A percentile compares a stretch with the other conserved stretches of the same genome.
Evolutionary conservation across 805 yeast genomes (phyloP).

Genomic region (Hanseniaspora guilliermondii): DNA sequence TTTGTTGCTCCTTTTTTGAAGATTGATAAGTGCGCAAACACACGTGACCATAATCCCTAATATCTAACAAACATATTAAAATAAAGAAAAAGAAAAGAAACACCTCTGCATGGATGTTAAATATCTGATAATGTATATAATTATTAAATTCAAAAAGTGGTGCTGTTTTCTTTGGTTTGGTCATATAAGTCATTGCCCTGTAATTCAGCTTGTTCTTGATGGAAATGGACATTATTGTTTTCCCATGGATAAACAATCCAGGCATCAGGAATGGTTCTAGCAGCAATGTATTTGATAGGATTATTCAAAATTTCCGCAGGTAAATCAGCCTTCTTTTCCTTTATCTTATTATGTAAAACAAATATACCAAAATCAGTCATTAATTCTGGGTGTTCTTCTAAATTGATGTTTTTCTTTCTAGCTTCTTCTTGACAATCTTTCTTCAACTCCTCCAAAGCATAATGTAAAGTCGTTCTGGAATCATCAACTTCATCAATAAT

Average conservation of each 20-base stretch:
- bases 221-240: slow-evolving; percentile 59
- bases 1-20: too few species aligned
- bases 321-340: slow-evolving; percentile 59
- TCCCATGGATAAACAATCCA: slow-evolving; percentile 92
- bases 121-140: neutral
- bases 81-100: neutral
- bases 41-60: too few species aligned
- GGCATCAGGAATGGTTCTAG: slow-evolving; percentile 60
- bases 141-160: neutral
- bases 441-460: slow-evolving; percentile 61
- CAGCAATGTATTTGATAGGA: slow-evolving; percentile 53
- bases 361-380: slow-evolving; percentile 59
- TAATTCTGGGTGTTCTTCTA: slow-evolving; percentile 32
- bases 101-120: too few species aligned
- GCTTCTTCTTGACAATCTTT: slow-evolving; percentile 59
- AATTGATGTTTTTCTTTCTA: slow-evolving; percentile 36
- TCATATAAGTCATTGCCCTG: slow-evolving; percentile 55
- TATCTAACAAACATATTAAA: too few species aligned
- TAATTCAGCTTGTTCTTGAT: slow-evolving; percentile 55
- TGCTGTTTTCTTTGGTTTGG: slow-evolving; percentile 18
- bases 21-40: too few species aligned
- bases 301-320: slow-evolving; percentile 51
- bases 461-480: slow-evolving; percentile 72
- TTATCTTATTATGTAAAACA: slow-evolving; percentile 65
- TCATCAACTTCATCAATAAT: slow-evolving; percentile 80